Base-by-base conservation (phyloP, 306 rosid species). In the Vigna hirtella region DNA sequence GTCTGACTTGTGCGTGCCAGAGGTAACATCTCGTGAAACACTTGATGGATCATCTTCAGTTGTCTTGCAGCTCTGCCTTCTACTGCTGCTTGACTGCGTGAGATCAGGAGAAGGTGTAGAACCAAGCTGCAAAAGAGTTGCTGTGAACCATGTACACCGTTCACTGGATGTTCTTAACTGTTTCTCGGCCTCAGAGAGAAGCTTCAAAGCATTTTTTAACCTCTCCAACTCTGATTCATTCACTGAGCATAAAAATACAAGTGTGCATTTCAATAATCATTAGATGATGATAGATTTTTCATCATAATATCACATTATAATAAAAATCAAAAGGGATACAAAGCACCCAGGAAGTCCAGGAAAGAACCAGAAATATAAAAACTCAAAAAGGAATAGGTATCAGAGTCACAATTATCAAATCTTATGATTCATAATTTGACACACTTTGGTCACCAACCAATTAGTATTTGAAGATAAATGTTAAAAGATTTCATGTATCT, bases 91-190 rank as follows among this genome's bases (percentile, higher is more conserved):
- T 9, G 99, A 90, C 70, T 83, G 93, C 79, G 86, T 85, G 70
- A 86, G 86, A 69, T 95, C 98, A 26, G 91, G 90, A 74, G 97
- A 95, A 81, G 97, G 82, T 75, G 89, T 67, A 50, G 96, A 93
- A 80, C 99, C 96, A 81, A 95, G 99, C 78, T 93, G 99, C 66
- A 95, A 88, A 10, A 95, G 90, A 34, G 99, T 91, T 5, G 97
- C 99, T 53, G 98, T 89, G 88, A 95, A 93, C 99, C 98, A 95
- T 40, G 99, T 95, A 50, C 98, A 90, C 72, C 97, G 97, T 81
- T 93, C 99, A 81, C 90, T 91, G 77, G 99, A 95, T 81, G 90
- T 85, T 80, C 99, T 88, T 24, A 93, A 86, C 89, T 90, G 99
- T 84, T 95, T 95, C 85, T 91, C 97, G 16, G 99, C 93, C 88